Percentiles rank a stretch among this genome's conserved stretches.
Conservation (phyloP, 176 grass and related monocot genomes). For the Oryza rufipogon region DNA sequence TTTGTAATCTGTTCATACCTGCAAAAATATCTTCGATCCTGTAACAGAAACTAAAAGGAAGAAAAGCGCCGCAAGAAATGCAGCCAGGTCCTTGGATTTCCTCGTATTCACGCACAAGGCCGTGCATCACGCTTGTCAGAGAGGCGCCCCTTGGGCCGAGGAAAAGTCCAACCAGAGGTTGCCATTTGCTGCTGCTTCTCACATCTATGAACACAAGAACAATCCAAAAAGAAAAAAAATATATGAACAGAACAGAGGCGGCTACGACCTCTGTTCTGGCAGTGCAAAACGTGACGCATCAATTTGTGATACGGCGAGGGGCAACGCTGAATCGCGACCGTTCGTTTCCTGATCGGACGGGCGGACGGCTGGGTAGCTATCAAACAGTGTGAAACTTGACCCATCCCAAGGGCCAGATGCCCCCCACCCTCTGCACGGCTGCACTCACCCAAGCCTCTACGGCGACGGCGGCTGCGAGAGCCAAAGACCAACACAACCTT, state of each 20-base stretch:
- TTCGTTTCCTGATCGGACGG: not conserved
- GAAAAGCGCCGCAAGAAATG: not conserved
- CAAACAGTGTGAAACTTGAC: conserved; percentile 14
- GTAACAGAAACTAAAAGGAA: too few relatives aligned
- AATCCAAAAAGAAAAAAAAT: too few relatives aligned
- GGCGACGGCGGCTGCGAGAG: too few relatives aligned
- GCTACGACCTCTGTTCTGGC: too few relatives aligned
- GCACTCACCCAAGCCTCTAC: too few relatives aligned
- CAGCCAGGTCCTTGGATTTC: not conserved
- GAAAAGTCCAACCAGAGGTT: conserved; percentile 22
- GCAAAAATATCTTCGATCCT: not conserved
- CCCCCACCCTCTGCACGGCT: conserved; percentile 6
- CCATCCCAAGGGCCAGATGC: conserved; percentile 45
- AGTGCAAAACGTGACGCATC: too few relatives aligned
- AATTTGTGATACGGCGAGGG: too few relatives aligned
- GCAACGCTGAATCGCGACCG: too few relatives aligned
- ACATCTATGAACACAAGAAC: not conserved
- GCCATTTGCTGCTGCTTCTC: not conserved
- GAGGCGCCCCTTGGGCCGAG: conserved; percentile 24
- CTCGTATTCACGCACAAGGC: not conserved
- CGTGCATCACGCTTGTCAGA: not conserved
- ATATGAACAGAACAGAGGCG: too few relatives aligned
- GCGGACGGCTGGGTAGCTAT: not conserved
- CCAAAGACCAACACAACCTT: not conserved
- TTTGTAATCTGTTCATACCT: not conserved